These are phyloP conservation scores for Kokia cookei DNA, from an alignment of 441 rosid genomes.

Conservation along the genomic window DNA sequence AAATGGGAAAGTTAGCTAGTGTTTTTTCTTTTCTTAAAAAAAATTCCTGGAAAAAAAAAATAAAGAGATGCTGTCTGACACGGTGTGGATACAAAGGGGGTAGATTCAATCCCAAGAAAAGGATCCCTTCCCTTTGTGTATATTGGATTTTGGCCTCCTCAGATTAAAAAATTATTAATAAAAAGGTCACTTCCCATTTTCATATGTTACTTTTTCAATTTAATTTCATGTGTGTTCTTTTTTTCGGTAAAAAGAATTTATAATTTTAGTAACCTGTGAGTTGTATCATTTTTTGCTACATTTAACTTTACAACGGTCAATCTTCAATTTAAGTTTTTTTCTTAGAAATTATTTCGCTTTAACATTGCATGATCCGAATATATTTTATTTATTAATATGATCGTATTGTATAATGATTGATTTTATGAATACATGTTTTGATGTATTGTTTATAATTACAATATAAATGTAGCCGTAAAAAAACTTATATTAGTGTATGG, in stretches of 20 bases:
- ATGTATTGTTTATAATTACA: no score
- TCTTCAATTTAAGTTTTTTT: neutral
- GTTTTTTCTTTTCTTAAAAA: neutral
- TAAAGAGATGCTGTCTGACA: constrained; percentile 25
- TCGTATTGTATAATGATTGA: no score
- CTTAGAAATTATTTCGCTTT: no score
- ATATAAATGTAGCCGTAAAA: no score
- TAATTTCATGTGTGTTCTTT: neutral
- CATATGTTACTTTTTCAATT: neutral
- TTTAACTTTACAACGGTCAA: neutral
- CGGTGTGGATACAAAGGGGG: constrained; percentile 30
- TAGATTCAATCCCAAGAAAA: constrained; percentile 35
- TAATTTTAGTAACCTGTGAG: neutral
- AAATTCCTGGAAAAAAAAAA: neutral
- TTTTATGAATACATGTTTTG: no score
- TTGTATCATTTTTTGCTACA: neutral
- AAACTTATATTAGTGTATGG: no score
- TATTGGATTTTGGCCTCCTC: neutral
- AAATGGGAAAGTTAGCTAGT: constrained; percentile 11
- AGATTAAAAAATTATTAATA: neutral
- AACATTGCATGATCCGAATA: no score
- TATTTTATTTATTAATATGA: no score
- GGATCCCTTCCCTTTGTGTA: neutral
- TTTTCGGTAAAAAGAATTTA: no score
- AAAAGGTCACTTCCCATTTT: neutral